Base-by-base conservation (phyloP, 805 yeast species). In the Yamadazyma philogaea region DNA sequence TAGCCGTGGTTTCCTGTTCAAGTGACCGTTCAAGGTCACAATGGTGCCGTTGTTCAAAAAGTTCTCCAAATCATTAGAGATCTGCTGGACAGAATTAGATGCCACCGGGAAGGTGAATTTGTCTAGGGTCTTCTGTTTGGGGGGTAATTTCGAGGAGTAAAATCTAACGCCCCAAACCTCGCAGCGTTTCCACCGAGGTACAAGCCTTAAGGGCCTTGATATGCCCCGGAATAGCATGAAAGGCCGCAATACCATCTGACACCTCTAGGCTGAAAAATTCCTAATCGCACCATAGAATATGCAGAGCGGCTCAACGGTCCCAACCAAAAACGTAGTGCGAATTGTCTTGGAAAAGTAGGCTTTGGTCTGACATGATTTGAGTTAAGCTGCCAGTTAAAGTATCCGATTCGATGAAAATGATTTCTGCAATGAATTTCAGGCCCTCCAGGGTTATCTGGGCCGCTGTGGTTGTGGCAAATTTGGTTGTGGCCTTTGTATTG, bases 1-100 rank as follows among this genome's bases (percentile, higher is more conserved):
- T 40, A 79, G 78, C 41, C 83, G 74, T 0, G 96, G 93, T 49
- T 82, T 81, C 17, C 76, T 70, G 54, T 87, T 80, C 14, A 91
- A 75, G 88, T 96, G 93, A 0, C 99, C 98, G 48, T 87, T 79
- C 6, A 91, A 50, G 0, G 74, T 69, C 2, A 84, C 36, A 8
- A 75, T 11, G 60, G 51, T 3, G 45, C 44, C 37, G 30, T 32
- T 8, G 18, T 24, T 24, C 52, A 46, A 24, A 21, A 41, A 47
- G 0, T 32, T 8, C 2, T 49, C 50, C 7, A 57, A 33, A 11
- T 48, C 34, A 12, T 17, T 33, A 7, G 43, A n/a, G 20, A 56
- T 42, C 19, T 44, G 46, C 2, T 34, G 34, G n/a, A 64, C 48
- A 7, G 54, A 45, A 43, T 61, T 64, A 4, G 69, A 59, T n/a